Evolutionary conservation across 1,139 yeast species (phyloP).

Genomic region (Geotrichum europaeum): DNA sequence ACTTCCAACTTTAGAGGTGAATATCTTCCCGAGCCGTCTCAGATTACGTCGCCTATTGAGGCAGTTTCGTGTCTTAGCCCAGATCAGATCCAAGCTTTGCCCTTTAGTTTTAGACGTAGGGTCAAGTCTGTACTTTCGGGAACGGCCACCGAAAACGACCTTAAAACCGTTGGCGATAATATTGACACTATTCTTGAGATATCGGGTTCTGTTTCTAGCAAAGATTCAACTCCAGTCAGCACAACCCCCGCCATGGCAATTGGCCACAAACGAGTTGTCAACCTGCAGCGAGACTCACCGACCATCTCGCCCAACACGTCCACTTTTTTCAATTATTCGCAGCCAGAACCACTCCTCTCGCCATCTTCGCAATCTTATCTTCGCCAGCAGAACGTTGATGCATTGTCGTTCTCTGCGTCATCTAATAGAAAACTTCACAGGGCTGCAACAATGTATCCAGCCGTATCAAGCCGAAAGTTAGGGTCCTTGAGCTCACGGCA

Average conservation of each 20-base stretch:
- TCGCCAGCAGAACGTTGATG: not conserved
- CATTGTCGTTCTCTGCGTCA: not conserved
- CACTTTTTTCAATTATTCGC: slow-evolving; percentile 1
- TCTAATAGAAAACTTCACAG: slow-evolving; percentile 7
- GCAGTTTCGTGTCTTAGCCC: slow-evolving; percentile 4
- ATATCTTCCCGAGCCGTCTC: slow-evolving; percentile 9
- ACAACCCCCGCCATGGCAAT: slow-evolving; percentile 1
- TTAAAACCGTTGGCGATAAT: slow-evolving; percentile 10
- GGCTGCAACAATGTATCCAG: slow-evolving; percentile 11
- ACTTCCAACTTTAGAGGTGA: slow-evolving; percentile 3
- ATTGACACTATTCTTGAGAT: slow-evolving; percentile 10
- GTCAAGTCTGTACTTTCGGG: slow-evolving; percentile 15
- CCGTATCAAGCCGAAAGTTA: not conserved
- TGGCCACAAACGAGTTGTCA: not conserved
- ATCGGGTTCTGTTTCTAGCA: not conserved
- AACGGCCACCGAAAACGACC: slow-evolving; percentile 12
- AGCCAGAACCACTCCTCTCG: not conserved
- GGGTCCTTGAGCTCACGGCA: not conserved
- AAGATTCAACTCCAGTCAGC: not conserved
- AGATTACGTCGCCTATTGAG: not conserved
- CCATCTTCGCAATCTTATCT: slow-evolving; percentile 6
- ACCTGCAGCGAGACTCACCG: not conserved
- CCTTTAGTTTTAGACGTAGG: slow-evolving; percentile 14
- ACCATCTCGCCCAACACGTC: slow-evolving; percentile 12
- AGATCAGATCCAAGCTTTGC: slow-evolving; percentile 15